Percentiles rank a stretch among this genome's conserved stretches.
These are phyloP conservation scores for Podaxis sp. DNA, from an alignment of 768 basidiomycete genomes.

Conservation along the genomic window DNA sequence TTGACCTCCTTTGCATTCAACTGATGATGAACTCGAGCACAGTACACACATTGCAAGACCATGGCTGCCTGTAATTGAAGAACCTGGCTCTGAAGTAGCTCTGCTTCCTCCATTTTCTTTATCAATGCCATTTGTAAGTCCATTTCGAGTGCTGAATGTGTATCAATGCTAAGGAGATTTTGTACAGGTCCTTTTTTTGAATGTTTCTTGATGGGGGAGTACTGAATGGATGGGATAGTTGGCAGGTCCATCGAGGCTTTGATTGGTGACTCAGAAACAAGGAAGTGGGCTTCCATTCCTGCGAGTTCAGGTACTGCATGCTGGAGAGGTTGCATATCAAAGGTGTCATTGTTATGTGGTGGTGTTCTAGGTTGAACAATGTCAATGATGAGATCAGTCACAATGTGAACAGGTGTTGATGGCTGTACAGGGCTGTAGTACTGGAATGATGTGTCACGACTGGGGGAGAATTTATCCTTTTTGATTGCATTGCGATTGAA, in stretches of 20 bases:
- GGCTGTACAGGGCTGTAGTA: slow-evolving; percentile 23
- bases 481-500: slow-evolving; percentile 30
- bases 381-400: slow-evolving; percentile 11
- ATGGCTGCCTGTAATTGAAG: slow-evolving; percentile 14
- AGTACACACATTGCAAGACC: slow-evolving; percentile 17
- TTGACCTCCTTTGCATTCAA: slow-evolving; percentile 15
- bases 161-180: not conserved
- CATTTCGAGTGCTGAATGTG: not conserved
- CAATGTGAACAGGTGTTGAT: slow-evolving; percentile 22
- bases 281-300: not conserved
- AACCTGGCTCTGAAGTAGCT: not conserved
- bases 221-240: not conserved
- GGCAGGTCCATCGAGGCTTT: slow-evolving; percentile 7
- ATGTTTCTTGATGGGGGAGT: not conserved
- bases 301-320: no score
- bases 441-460: slow-evolving; percentile 23
- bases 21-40: slow-evolving; percentile 6
- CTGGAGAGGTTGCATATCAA: no score
- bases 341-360: not conserved
- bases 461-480: slow-evolving; percentile 30
- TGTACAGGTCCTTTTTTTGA: not conserved
- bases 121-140: not conserved
- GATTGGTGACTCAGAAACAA: slow-evolving; percentile 4
- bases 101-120: not conserved
- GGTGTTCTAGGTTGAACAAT: not conserved